Evolutionary conservation across 352 stramenopile species (phyloP).

Genomic region (Thalassiosira hispida): DNA sequence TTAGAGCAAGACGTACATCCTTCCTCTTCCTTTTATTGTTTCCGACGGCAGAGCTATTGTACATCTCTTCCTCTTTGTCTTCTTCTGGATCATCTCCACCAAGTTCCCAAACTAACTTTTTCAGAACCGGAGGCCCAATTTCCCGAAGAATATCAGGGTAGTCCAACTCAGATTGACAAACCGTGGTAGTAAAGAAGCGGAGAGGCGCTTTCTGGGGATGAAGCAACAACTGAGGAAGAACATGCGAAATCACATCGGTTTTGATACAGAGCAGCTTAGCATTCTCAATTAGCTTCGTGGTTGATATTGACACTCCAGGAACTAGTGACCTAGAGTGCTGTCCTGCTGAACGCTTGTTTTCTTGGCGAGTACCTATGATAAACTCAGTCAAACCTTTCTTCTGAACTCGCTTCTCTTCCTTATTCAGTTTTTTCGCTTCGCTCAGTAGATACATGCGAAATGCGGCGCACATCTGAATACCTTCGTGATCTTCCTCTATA

Average conservation of each 20-base stretch:
- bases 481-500: constrained; percentile 59
- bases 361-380: constrained; percentile 37
- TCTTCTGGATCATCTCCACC: constrained; percentile 57
- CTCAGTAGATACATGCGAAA: constrained; percentile 67
- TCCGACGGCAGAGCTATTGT: constrained; percentile 38
- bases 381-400: constrained; percentile 52
- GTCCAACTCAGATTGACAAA: constrained; percentile 62
- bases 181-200: constrained; percentile 69
- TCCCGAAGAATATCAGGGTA: constrained; percentile 64
- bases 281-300: constrained; percentile 58
- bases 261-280: constrained; percentile 67
- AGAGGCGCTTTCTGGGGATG: constrained; percentile 51
- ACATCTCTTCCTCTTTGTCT: constrained; percentile 54
- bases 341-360: constrained; percentile 18
- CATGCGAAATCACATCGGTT: constrained; percentile 62
- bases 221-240: constrained; percentile 72
- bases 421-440: constrained; percentile 46
- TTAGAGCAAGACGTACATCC: constrained; percentile 53
- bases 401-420: constrained; percentile 47
- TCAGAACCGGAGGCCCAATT: constrained; percentile 69
- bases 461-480: constrained; percentile 61
- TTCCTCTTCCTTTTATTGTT: constrained; percentile 32
- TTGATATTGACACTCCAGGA: constrained; percentile 51
- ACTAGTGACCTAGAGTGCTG: constrained; percentile 41
- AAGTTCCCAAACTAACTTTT: constrained; percentile 76